Conservation (phyloP, 768 basidiomycete genomes). For the Mrakia frigida region DNA sequence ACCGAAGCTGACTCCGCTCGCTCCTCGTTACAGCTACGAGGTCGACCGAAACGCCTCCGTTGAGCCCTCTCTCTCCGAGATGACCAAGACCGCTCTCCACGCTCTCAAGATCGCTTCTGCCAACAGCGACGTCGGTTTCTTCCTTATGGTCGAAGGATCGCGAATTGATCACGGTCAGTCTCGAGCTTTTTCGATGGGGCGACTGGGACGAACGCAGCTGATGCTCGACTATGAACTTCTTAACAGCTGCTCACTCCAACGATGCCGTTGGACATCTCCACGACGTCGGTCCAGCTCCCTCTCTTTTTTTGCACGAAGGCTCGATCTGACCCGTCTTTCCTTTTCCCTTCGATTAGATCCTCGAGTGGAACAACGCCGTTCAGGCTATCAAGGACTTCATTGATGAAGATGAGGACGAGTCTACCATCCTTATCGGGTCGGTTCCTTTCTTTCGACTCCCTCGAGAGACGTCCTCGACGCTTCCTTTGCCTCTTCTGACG, state of each 20-base stretch:
- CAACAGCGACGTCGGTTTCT: slow-evolving; percentile 36
- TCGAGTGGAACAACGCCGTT: slow-evolving; percentile 28
- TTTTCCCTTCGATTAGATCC: too few species aligned
- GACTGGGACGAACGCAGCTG: too few species aligned
- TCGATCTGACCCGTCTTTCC: too few species aligned
- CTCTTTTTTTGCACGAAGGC: too few species aligned
- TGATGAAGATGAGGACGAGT: neutral
- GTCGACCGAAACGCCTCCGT: slow-evolving; percentile 36
- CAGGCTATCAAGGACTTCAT: slow-evolving; percentile 17
- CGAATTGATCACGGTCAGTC: slow-evolving; percentile 34
- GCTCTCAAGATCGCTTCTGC: slow-evolving; percentile 29
- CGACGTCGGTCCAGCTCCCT: too few species aligned
- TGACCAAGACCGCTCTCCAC: slow-evolving; percentile 36
- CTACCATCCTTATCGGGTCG: slow-evolving; percentile 16
- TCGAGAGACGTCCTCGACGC: neutral
- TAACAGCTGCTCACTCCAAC: slow-evolving; percentile 24
- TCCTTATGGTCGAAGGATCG: slow-evolving; percentile 39
- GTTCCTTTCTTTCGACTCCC: neutral
- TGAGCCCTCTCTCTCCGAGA: slow-evolving; percentile 38
- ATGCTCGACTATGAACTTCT: too few species aligned
- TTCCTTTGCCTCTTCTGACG: too few species aligned
- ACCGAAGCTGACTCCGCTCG: neutral
- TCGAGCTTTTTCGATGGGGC: too few species aligned
- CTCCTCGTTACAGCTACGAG: slow-evolving; percentile 37
- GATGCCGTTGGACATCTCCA: slow-evolving; percentile 24